A percentile compares a stretch with the other conserved stretches of the same genome.
Conservation (phyloP, 345 rosid species). For the Gossypium longicalyx region DNA sequence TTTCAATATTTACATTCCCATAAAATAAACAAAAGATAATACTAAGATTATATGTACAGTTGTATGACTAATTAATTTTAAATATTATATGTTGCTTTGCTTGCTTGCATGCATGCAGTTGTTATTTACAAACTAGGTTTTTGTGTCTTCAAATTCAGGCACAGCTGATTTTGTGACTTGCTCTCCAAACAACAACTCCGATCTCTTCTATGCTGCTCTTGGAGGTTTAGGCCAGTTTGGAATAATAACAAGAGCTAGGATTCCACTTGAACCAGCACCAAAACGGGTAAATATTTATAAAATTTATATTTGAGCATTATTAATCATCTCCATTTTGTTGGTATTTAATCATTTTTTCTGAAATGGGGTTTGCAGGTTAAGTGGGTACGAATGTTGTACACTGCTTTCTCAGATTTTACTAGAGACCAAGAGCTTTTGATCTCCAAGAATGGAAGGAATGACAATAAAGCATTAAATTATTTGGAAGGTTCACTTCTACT, state of each 20-base stretch:
- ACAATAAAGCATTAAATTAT: constrained; percentile 39
- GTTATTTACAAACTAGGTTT: neutral
- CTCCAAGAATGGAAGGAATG: constrained; percentile 41
- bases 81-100: neutral
- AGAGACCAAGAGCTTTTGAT: constrained; percentile 62
- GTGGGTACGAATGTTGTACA: constrained; percentile 72
- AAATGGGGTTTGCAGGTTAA: constrained; percentile 41
- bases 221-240: constrained; percentile 92
- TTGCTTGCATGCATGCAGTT: constrained; percentile 23
- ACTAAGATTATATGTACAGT: too few species aligned
- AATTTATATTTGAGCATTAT: neutral
- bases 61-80: neutral
- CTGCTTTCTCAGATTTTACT: constrained; percentile 52
- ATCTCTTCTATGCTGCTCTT: constrained; percentile 59
- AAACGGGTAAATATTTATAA: constrained; percentile 41
- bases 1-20: too few species aligned
- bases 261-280: constrained; percentile 54
- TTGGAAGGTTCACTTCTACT: constrained; percentile 67
- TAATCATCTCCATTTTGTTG: neutral
- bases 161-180: constrained; percentile 60
- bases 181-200: constrained; percentile 44
- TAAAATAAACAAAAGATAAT: too few species aligned
- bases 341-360: neutral
- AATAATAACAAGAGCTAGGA: constrained; percentile 72
- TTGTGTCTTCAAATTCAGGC: constrained; percentile 35